These are phyloP conservation scores for Obelidium mucronatum DNA, from an alignment of 192 early-diverging fungal species.

Conservation along the genomic window DNA sequence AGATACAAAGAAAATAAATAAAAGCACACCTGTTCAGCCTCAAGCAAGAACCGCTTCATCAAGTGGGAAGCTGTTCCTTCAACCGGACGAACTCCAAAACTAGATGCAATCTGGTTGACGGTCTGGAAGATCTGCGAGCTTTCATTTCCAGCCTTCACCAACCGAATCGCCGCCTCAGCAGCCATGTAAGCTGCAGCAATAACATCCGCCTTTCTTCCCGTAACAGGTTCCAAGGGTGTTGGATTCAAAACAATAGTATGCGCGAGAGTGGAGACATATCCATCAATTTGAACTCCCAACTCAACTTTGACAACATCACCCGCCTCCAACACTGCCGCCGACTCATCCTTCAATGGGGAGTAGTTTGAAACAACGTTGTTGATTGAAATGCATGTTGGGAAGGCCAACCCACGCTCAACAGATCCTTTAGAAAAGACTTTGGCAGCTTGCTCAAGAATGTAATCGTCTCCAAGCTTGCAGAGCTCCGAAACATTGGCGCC, in stretches of 20 bases:
- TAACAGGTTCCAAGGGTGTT: slow-evolving; percentile 62
- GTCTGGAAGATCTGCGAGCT: slow-evolving; percentile 70
- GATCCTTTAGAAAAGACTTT: slow-evolving; percentile 49
- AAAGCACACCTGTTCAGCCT: slow-evolving; percentile 41
- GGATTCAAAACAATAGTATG: slow-evolving; percentile 78
- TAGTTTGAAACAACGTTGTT: slow-evolving; percentile 87
- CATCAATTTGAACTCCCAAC: slow-evolving; percentile 36
- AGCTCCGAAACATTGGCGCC: slow-evolving; percentile 41
- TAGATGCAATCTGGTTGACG: slow-evolving; percentile 74
- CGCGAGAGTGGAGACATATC: slow-evolving; percentile 77
- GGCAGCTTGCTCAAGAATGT: slow-evolving; percentile 36
- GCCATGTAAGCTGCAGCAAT: slow-evolving; percentile 89
- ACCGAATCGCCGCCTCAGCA: slow-evolving; percentile 81
- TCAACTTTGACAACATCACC: slow-evolving; percentile 92
- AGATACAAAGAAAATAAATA: slow-evolving; percentile 2
- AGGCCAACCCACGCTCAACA: slow-evolving; percentile 67
- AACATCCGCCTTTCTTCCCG: slow-evolving; percentile 86
- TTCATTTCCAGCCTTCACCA: slow-evolving; percentile 80
- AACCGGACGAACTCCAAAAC: slow-evolving; percentile 83
- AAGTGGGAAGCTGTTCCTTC: slow-evolving; percentile 57
- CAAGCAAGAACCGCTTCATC: slow-evolving; percentile 63
- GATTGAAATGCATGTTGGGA: slow-evolving; percentile 86
- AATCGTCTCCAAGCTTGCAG: slow-evolving; percentile 47
- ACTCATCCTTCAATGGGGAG: slow-evolving; percentile 74
- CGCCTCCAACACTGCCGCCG: slow-evolving; percentile 66